Base-by-base conservation (phyloP, 192 early-diverging fungal species). In the Entrophospora sp. region DNA sequence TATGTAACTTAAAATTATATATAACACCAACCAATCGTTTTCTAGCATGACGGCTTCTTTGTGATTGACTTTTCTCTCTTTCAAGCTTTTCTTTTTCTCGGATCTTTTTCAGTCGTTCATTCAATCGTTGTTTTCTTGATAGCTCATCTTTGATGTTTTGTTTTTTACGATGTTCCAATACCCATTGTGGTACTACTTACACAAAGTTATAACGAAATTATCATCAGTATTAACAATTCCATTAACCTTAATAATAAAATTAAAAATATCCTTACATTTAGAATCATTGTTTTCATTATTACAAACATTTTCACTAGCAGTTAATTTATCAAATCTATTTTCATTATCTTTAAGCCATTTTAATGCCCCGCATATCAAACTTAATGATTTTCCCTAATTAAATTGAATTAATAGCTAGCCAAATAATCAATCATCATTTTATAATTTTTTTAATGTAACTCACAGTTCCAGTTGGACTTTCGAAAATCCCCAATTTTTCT, bases 381-480 rank as follows among this genome's bases (percentile, higher is more conserved):
- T 88, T 5, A 97, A 80, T 28, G 91, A 90, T 75, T 97, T 97
- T 31, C 95, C 93, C 85, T 88, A 63, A 22, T 9, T 6, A 42
- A 8, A 31, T n/a, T 38, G 13, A 38, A 27, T 20, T 1, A 30
- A 68, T 38, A 45, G 10, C 35, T 46, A 53, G 4, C 3, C 5
- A 20, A 36, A 32, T 30, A 28, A 35, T 14, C 32, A n/a, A n/a
- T n/a, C n/a, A n/a, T n/a, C n/a, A n/a, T n/a, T 5, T 59, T 24
- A 57, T 27, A 53, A 34, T 22, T 30, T 3, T 49, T 3, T 43
- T 44, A 28, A 5, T 42, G 3, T 3, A 30, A 70, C 73, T 49
- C 69, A 86, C 87, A 1, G 94, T 97, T 1, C 94, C 94, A 8
- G 94, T 97, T 13, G 94, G 94, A 27, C 86, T 89, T 71, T 97